A percentile compares a stretch with the other conserved stretches of the same genome.
phyloP scores from a whole-genome alignment of 371 early-diverging fungal species.

The Nematocida sp. region DNA sequence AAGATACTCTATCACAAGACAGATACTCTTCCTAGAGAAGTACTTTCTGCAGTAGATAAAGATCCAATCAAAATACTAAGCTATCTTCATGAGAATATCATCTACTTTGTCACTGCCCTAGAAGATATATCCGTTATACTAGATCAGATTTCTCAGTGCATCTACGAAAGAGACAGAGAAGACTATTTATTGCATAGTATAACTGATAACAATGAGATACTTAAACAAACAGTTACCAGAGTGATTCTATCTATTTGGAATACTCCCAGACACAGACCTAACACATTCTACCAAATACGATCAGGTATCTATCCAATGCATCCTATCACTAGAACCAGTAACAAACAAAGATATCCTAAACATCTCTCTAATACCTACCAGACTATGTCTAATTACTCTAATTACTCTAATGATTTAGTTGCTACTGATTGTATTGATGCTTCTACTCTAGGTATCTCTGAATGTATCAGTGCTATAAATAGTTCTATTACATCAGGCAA shows the following conservation, averaged over 20 bases:
- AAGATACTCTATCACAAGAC: constrained; percentile 41
- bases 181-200: too few species aligned
- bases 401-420: too few species aligned
- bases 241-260: neutral
- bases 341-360: neutral
- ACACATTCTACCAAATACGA: neutral
- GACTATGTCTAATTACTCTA: too few species aligned
- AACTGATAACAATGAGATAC: too few species aligned
- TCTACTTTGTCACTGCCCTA: neutral
- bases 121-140: neutral
- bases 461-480: too few species aligned
- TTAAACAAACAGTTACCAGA: too few species aligned
- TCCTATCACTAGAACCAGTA: neutral
- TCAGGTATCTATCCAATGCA: too few species aligned
- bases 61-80: constrained; percentile 1
- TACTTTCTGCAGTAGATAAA: neutral
- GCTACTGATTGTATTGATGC: too few species aligned
- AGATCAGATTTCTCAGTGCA: neutral
- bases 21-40: neutral
- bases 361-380: too few species aligned
- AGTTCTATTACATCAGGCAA: too few species aligned
- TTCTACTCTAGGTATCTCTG: too few species aligned
- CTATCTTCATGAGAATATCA: constrained; percentile 29
- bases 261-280: neutral
- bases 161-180: neutral